Conservation (phyloP, 116 monocot species). For the Phalaenopsis hybrid region DNA sequence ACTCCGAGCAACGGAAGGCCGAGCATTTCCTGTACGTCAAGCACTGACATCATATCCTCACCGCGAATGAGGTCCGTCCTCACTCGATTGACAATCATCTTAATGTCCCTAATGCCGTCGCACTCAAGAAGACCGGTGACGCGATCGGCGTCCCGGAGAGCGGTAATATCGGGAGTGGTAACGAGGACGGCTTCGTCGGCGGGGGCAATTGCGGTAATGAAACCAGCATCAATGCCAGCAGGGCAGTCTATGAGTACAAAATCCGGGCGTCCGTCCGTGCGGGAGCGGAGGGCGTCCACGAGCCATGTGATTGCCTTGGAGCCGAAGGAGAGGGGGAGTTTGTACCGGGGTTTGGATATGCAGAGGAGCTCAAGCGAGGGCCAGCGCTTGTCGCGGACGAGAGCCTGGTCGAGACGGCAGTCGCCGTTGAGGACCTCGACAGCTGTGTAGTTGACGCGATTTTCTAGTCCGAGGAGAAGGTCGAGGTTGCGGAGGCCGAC, state of each 20-base stretch:
- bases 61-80: conserved; percentile 71
- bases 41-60: conserved; percentile 97
- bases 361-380: conserved; percentile 60
- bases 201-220: conserved; percentile 90
- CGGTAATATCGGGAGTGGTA: conserved; percentile 94
- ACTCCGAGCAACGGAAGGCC: conserved; percentile 79
- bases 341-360: conserved; percentile 76
- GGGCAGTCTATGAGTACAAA: conserved; percentile 95
- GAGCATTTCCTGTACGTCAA: conserved; percentile 96
- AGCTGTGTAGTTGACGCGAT: conserved; percentile 88
- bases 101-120: conserved; percentile 88
- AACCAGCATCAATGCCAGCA: conserved; percentile 90
- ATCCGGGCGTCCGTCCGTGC: conserved; percentile 27
- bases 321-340: conserved; percentile 75
- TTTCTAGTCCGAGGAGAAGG: conserved; percentile 83
- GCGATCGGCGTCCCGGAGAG: conserved; percentile 82
- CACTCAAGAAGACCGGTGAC: conserved; percentile 91
- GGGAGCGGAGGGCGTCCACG: conserved; percentile 59
- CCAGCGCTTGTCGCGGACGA: conserved; percentile 76
- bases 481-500: conserved; percentile 83
- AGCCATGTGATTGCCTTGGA: conserved; percentile 69
- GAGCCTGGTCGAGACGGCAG: conserved; percentile 96
- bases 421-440: conserved; percentile 84
- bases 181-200: conserved; percentile 92
- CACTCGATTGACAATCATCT: conserved; percentile 90